Base-by-base conservation (phyloP, 495 filamentous ascomycete species). In the Aspergillus conjunctus region DNA sequence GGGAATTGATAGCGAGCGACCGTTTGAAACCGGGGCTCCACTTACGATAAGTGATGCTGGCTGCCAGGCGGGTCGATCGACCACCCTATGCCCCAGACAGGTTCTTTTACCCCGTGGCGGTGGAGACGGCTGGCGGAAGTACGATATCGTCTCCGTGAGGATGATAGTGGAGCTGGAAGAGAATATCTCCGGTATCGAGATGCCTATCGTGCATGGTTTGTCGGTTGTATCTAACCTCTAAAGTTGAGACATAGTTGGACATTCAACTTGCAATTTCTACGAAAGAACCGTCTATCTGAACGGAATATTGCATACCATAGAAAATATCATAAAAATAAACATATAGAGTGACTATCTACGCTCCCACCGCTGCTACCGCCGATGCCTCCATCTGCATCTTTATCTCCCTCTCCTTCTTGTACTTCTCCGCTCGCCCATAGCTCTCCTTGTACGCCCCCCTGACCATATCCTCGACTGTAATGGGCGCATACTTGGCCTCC, bases 401-500 rank as follows among this genome's bases (percentile, higher is more conserved):
- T 21, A 9, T 21, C 33, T 68, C 56, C 51, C 70, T 54, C 31
- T 70, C 68, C 59, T 62, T 60, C 60, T 75, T 75, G 49, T 72
- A 75, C 39, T 63, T 62, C 59, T 72, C 71, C 1, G 71, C 73
- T 12, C 73, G 69, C 6, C 73, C 73, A 58, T 72, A 75, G 43
- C 71, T 75, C 56, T 68, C 64, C 41, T 72, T 70, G 51, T 75
- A 75, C 18, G 73, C 54, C 0, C 60, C 63, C 15, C 59, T 71
- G 3, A 75, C 69, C 71, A 69, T 69, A 21, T 75, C 66, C 56
- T 75, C 63, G 14, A 75, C 73, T 8, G 77, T 71, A n/a, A 84
- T 77, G 0, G 81, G 79, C 31, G 71, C 67, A 46, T 84, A 83
- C 60, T 81, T 81, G 12, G 75, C 68, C 39, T 67, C 65, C 52